Evolutionary conservation across 2,329 filamentous ascomycete genomes (phyloP).

Genomic region (Lasiodiplodia theobromae): DNA sequence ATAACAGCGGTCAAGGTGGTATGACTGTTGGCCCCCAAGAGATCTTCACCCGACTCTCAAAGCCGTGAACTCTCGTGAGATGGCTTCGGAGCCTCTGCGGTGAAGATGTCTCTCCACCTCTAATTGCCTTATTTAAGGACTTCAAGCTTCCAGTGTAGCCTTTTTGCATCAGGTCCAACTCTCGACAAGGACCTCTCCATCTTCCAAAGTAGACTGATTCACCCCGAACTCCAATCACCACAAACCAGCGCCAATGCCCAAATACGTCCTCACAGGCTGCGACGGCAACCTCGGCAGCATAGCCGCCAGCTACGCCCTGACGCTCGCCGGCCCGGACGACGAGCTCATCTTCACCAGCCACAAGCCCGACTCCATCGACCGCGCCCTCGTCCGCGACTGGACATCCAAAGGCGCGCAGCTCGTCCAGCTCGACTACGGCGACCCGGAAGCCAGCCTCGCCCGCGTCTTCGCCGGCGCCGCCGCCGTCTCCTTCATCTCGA

Average conservation of each 20-base stretch:
- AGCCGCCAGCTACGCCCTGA: constrained; percentile 4
- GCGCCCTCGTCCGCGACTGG: not conserved
- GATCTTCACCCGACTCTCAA: no score
- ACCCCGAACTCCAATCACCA: no score
- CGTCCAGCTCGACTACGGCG: not conserved
- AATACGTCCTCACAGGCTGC: constrained; percentile 15
- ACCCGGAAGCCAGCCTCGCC: not conserved
- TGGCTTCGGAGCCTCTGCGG: no score
- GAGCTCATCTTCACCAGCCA: constrained; percentile 15
- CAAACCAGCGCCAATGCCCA: not conserved
- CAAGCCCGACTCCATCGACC: not conserved
- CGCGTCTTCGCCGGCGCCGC: constrained; percentile 10
- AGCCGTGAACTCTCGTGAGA: no score
- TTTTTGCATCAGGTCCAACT: no score
- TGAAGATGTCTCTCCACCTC: no score
- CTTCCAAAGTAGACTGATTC: no score
- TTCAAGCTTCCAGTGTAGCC: no score
- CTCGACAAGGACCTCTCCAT: no score
- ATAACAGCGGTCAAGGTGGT: no score
- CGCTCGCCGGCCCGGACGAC: not conserved
- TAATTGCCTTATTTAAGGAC: no score
- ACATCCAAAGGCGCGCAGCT: not conserved
- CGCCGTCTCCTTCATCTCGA: constrained; percentile 4
- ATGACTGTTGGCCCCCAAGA: no score
- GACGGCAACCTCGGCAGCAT: constrained; percentile 13